Evolutionary conservation across 1,139 yeast species (phyloP).

Genomic region (Hyphopichia khmerensis): DNA sequence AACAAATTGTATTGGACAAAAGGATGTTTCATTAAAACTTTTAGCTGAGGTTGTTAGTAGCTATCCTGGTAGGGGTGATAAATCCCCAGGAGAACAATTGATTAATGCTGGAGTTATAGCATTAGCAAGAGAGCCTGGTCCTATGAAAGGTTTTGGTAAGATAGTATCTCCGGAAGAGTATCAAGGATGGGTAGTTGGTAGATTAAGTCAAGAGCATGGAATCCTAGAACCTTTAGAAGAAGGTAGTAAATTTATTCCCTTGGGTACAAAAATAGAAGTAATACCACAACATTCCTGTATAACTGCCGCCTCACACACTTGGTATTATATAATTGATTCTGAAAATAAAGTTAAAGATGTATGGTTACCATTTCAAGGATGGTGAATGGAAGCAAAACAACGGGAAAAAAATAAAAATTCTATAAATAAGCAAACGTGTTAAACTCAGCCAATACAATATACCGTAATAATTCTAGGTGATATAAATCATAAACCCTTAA

Average conservation of each 20-base stretch:
- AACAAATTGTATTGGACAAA: conserved; percentile 53
- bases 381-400: no score
- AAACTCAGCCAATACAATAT: no score
- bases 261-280: conserved; percentile 55
- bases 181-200: conserved; percentile 54
- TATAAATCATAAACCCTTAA: no score
- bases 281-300: conserved; percentile 78
- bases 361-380: conserved; percentile 71
- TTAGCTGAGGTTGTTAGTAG: conserved; percentile 64
- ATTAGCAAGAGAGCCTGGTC: conserved; percentile 62
- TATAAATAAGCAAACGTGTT: no score
- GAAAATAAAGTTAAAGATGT: conserved; percentile 55
- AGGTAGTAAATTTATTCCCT: conserved; percentile 37
- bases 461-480: no score
- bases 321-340: conserved; percentile 55
- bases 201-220: conserved; percentile 68
- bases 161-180: conserved; percentile 33
- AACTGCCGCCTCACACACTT: conserved; percentile 62
- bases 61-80: conserved; percentile 51
- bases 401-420: no score
- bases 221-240: conserved; percentile 42
- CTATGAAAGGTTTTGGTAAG: conserved; percentile 50
- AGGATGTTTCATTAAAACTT: conserved; percentile 55
- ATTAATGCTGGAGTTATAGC: conserved; percentile 75
- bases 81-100: conserved; percentile 57